A percentile compares a stretch with the other conserved stretches of the same genome.
phyloP scores from a whole-genome alignment of 208 protist species.

The Leishmania guyanensis region DNA sequence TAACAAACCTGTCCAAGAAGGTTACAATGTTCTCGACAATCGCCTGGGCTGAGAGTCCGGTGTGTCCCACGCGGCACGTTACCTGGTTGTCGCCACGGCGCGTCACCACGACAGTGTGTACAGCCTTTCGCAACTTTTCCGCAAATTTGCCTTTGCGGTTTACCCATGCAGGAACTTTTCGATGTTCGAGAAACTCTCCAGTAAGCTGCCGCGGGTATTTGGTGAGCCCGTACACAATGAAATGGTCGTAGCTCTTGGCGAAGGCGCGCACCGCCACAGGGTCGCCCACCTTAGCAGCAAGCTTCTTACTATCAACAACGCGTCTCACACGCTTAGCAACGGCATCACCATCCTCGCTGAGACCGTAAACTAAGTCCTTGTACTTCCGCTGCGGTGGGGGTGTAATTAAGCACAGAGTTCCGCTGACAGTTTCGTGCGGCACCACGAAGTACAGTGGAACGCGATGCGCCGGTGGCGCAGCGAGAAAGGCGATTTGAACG shows the following conservation, averaged over 20 bases:
- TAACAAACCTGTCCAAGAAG: conserved; percentile 68
- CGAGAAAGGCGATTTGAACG: conserved; percentile 76
- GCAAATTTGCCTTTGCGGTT: conserved; percentile 51
- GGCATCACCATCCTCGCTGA: conserved; percentile 64
- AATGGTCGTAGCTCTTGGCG: conserved; percentile 87
- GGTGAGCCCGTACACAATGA: conserved; percentile 74
- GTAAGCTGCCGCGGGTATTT: conserved; percentile 82
- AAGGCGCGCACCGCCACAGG: conserved; percentile 83
- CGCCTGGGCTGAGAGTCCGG: conserved; percentile 50
- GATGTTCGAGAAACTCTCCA: conserved; percentile 88
- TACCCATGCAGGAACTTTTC: conserved; percentile 78
- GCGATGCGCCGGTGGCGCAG: conserved; percentile 70
- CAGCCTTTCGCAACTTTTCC: conserved; percentile 43
- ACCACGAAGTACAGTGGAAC: conserved; percentile 83
- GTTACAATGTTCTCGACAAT: conserved; percentile 75
- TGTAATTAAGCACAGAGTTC: conserved; percentile 85
- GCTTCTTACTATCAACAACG: conserved; percentile 85
- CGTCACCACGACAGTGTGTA: conserved; percentile 71
- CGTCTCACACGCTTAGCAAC: conserved; percentile 78
- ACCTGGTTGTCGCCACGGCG: conserved; percentile 79
- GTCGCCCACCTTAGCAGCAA: conserved; percentile 69
- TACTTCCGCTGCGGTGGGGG: conserved; percentile 73
- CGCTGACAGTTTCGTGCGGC: conserved; percentile 66
- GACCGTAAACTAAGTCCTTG: conserved; percentile 73
- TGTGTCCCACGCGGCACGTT: conserved; percentile 83